Evolutionary conservation across 768 basidiomycete genomes (phyloP).

Genomic region (Mrakia frigida): DNA sequence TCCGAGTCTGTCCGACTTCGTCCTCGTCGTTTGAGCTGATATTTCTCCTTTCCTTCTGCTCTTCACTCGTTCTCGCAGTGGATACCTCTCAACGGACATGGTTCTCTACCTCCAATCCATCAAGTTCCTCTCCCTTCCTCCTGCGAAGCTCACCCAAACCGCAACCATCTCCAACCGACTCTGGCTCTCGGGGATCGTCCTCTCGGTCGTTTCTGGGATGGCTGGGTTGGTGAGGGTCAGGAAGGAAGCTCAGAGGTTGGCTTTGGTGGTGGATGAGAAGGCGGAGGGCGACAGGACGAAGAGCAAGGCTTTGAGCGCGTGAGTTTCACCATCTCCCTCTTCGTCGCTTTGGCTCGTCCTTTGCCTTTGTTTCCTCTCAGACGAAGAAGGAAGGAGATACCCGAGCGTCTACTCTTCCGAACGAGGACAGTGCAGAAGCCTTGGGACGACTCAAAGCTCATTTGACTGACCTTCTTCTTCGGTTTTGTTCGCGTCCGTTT

Average conservation of each 20-base stretch:
- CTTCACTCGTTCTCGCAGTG: slow-evolving; percentile 37
- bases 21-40: background rate
- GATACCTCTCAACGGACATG: slow-evolving; percentile 75
- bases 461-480: background rate
- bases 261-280: slow-evolving; percentile 3
- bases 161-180: slow-evolving; percentile 68
- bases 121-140: slow-evolving; percentile 39
- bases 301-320: slow-evolving; percentile 38
- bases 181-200: slow-evolving; percentile 81
- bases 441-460: background rate
- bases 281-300: slow-evolving; percentile 8
- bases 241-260: slow-evolving; percentile 13
- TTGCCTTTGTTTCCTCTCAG: background rate
- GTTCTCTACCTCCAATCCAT: slow-evolving; percentile 69
- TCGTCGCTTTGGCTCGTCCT: background rate
- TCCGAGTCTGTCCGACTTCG: background rate
- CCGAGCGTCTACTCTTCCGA: too few relatives aligned
- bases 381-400: background rate
- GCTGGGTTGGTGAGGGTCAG: slow-evolving; percentile 39
- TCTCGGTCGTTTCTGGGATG: slow-evolving; percentile 58
- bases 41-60: background rate
- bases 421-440: too few relatives aligned
- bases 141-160: slow-evolving; percentile 55
- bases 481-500: too few relatives aligned
- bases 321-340: slow-evolving; percentile 35